Base-by-base conservation (phyloP, 1,284 basidiomycete genomes). In the Leccinum pachyderme region DNA sequence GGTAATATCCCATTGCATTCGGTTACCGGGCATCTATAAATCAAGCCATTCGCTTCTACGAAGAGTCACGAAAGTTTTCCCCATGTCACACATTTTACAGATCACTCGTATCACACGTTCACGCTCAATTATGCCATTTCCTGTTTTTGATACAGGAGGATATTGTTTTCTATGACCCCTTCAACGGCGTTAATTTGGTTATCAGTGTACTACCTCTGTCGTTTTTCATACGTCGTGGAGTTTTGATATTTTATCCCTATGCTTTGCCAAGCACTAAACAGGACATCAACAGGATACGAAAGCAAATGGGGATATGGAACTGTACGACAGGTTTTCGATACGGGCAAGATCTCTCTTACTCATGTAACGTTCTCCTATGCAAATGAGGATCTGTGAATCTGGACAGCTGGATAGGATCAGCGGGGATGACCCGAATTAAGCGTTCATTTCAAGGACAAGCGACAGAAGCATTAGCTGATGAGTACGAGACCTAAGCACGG, bases 111-210 rank as follows among this genome's bases (percentile, higher is more conserved):
- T 49, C 29, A 46, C 39, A 49, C 44, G 12, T 6, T 11, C 31
- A 25, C 28, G 7, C 11, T 27, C 41, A 9, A 13, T 27, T n/a
- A 8, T 27, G 25, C 11, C 5, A 18, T 24, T 46, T 44, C 37
- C 24, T 2, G 3, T 39, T 48, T 12, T 43, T 18, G 28, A 43
- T 7, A 27, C 28, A 22, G 3, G 27, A 27, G 3, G 1, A 51
- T 11, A 32, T 39, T 29, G 27, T 18, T 22, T 35, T 18, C 22
- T 27, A 5, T 18, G 44, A n/a, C 9, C 9, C 24, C 25, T 6
- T 57, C 39, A 35, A 31, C 33, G 18, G 25, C 9, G 31, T 29
- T 56, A 55, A 56, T 13, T 55, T 59, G 59, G 59, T 46, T 28
- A 3, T 31, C n/a, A 29, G 2, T 18, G 22, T 25, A 8, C 15